Percentiles rank a stretch among this genome's conserved stretches.
These are phyloP conservation scores for Diaporthe sp. DNA, from an alignment of 2,329 filamentous ascomycete genomes.

Conservation along the genomic window DNA sequence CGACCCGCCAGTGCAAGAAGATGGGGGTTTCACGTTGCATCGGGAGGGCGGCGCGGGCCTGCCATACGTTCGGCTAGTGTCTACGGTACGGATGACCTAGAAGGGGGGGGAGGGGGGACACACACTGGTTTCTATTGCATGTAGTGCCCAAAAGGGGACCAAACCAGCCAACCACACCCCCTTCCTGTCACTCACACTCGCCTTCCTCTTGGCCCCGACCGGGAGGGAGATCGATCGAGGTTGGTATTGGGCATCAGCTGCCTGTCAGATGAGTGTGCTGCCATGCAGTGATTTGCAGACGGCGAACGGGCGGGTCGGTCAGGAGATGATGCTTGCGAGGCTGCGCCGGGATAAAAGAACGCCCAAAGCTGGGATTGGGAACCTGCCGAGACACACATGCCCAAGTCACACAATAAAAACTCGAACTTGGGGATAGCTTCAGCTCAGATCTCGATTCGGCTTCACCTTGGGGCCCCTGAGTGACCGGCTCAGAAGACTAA, in stretches of 20 bases:
- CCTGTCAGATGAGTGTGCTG: constrained; percentile 32
- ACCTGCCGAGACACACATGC: background rate
- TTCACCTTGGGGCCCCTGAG: background rate
- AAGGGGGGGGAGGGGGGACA: background rate
- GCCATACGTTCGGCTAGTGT: constrained; percentile 33
- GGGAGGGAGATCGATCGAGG: constrained; percentile 3
- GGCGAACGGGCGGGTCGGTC: constrained; percentile 2
- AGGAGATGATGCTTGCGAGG: constrained; percentile 1
- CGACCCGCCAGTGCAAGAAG: constrained; percentile 3
- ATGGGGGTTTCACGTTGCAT: constrained; percentile 36
- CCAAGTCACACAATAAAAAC: background rate
- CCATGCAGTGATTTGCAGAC: constrained; percentile 22
- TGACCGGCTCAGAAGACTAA: background rate
- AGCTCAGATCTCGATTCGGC: constrained; percentile 7
- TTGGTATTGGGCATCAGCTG: constrained; percentile 22
- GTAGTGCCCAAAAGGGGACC: background rate
- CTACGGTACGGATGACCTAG: constrained; percentile 33
- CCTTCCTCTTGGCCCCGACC: background rate
- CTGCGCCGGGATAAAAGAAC: background rate
- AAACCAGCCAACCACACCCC: background rate
- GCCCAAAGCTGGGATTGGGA: background rate
- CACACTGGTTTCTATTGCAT: background rate
- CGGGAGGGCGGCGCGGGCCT: constrained; percentile 40
- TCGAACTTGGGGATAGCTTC: background rate
- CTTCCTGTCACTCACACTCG: too few relatives aligned